These are phyloP conservation scores for Dimocarpus longan DNA, from an alignment of 345 rosid species.

Conservation along the genomic window DNA sequence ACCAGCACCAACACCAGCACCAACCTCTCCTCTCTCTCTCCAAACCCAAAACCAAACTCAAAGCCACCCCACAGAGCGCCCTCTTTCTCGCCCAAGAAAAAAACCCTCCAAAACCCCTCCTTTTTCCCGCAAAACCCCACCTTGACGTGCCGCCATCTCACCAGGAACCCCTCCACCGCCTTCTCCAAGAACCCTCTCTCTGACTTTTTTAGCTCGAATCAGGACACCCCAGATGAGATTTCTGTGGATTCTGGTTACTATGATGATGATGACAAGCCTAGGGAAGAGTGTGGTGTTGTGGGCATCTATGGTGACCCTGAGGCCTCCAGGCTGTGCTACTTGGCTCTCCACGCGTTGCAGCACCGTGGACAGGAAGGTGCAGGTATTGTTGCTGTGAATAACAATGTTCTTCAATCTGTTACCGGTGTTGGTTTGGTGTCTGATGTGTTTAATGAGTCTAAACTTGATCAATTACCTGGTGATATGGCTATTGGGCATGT, in stretches of 20 bases:
- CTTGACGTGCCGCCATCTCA: slow-evolving; percentile 23
- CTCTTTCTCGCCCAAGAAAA: slow-evolving; percentile 26
- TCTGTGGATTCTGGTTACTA: background rate
- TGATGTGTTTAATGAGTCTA: slow-evolving; percentile 86
- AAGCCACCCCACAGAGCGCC: slow-evolving; percentile 14
- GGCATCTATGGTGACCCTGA: slow-evolving; percentile 94
- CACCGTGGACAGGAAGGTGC: slow-evolving; percentile 99
- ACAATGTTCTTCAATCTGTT: slow-evolving; percentile 72
- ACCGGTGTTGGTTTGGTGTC: slow-evolving; percentile 96
- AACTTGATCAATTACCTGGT: slow-evolving; percentile 86
- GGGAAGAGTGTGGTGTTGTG: slow-evolving; percentile 98
- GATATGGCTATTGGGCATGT: slow-evolving; percentile 90
- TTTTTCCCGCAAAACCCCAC: slow-evolving; percentile 16
- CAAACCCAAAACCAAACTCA: slow-evolving; percentile 30
- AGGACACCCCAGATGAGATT: slow-evolving; percentile 23
- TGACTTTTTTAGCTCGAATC: slow-evolving; percentile 23
- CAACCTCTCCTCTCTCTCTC: slow-evolving; percentile 24
- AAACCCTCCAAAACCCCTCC: slow-evolving; percentile 48
- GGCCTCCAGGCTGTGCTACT: slow-evolving; percentile 85
- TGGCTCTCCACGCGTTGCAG: slow-evolving; percentile 94
- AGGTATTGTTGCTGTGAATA: slow-evolving; percentile 83
- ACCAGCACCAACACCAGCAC: slow-evolving; percentile 17
- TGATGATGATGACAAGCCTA: slow-evolving; percentile 70
- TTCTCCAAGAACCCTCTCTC: slow-evolving; percentile 49
- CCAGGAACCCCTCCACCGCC: slow-evolving; percentile 22